Evolutionary conservation across 768 basidiomycete genomes (phyloP), one percentile per base, ranked within the genome.

Genomic region (Multifurca ochricompacta): DNA sequence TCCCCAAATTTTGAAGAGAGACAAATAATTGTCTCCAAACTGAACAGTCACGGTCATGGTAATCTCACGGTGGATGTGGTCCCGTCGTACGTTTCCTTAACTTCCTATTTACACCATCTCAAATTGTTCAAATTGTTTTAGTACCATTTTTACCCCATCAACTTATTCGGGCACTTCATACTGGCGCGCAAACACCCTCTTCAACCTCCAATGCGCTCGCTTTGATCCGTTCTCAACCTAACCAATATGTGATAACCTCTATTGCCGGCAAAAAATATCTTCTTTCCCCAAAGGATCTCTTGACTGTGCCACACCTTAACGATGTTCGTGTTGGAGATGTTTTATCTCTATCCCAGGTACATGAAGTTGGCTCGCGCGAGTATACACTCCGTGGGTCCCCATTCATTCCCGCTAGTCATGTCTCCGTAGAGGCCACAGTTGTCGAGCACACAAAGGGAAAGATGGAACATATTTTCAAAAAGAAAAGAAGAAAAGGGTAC

Each of bases 401-500:
- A 1, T 69, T 74, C 64, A 77, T 96, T 34, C 80, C 88, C 0
- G 64, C 78, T 5, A 73, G 75, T 51, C 74, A 78, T 35, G 82
- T 96, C 60, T 77, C 77, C 57, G 85, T 94, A 36, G 75, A 86
- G 60, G 85, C 93, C 16, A 96, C 91, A 19, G 92, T 99, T n/a
- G 71, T 98, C 42, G 96, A 99, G 70, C 95, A 99, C 67, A 98
- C 96, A 39, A 97, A 94, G 69, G 89, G 91, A 7, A 78, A 79
- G 49, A 87, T 98, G 88, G 88, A 95, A 71, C 78, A 75, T 63
- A 87, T 89, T 51, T 81, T 94, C 72, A 96, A 97, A 77, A 95
- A 94, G 76, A 99, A 98, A 77, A 75, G 93, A 71, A 84, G 96
- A 83, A 97, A 98, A 76, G 93, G 95, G 9, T 98, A 98, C 73